Conservation (phyloP, 73 alveolate species). For the Tetrahymena thermophila region DNA sequence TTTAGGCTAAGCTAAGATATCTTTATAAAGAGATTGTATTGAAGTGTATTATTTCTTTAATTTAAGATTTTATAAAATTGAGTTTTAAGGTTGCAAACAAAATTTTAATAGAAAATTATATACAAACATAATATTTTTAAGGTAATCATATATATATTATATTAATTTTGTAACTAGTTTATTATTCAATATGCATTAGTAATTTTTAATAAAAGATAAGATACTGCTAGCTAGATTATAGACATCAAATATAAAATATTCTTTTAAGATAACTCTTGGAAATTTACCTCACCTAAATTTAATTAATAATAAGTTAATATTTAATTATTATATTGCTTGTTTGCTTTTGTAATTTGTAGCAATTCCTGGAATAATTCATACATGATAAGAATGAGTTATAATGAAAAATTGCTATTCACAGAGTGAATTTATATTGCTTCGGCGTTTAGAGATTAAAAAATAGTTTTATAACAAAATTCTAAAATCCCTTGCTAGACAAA, state of each 20-base stretch:
- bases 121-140: neutral
- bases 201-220: neutral
- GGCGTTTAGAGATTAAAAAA: neutral
- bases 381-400: neutral
- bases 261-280: neutral
- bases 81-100: neutral
- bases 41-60: no score
- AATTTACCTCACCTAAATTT: neutral
- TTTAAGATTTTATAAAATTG: no score
- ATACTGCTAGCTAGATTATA: neutral
- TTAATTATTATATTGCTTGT: neutral
- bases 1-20: no score
- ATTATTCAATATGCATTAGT: neutral
- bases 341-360: neutral
- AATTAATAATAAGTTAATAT: neutral
- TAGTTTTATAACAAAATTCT: neutral
- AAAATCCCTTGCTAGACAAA: slow-evolving; percentile 2
- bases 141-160: no score
- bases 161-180: neutral
- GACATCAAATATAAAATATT: neutral
- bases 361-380: neutral
- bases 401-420: neutral
- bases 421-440: neutral
- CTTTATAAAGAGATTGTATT: no score
- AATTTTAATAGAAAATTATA: neutral